phyloP scores from a whole-genome alignment of 2,329 filamentous ascomycete genomes.

The Penicillium sp. region DNA sequence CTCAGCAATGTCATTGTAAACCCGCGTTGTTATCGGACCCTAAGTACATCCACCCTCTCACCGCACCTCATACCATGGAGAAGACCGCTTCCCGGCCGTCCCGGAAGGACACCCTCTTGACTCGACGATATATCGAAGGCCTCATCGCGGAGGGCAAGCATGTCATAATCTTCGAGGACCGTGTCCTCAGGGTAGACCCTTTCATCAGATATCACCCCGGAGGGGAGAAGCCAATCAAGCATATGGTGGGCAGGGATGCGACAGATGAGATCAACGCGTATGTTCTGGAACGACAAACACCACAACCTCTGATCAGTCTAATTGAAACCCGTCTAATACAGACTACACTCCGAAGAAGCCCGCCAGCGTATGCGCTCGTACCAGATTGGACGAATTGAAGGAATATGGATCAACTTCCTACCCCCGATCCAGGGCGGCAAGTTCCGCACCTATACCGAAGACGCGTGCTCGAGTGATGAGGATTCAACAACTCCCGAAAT shows the following conservation, averaged over 20 bases:
- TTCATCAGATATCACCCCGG: conserved; percentile 91
- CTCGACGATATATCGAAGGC: conserved; percentile 68
- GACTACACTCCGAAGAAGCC: conserved; percentile 78
- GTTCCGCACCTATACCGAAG: conserved; percentile 59
- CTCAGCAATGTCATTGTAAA: conserved; percentile 5
- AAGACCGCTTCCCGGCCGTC: conserved; percentile 20
- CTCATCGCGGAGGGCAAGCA: conserved; percentile 78
- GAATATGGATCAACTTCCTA: conserved; percentile 80
- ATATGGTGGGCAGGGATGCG: conserved; percentile 91
- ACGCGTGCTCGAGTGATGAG: conserved; percentile 43
- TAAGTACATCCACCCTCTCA: background rate
- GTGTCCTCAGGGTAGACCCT: conserved; percentile 81
- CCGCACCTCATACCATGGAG: conserved; percentile 19
- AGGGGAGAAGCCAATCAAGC: conserved; percentile 82
- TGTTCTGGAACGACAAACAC: conserved; percentile 36
- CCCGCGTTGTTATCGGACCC: background rate
- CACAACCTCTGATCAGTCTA: conserved; percentile 12
- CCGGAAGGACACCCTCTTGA: conserved; percentile 52
- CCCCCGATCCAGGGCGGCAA: conserved; percentile 88
- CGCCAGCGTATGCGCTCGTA: conserved; percentile 74
- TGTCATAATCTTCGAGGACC: conserved; percentile 76
- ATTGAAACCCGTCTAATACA: conserved; percentile 39
- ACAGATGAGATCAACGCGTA: conserved; percentile 93
- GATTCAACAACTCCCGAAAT: conserved; percentile 29
- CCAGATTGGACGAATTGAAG: conserved; percentile 77